Evolutionary conservation across 1,284 basidiomycete species (phyloP).

Genomic region (Rhodotorula sp.): DNA sequence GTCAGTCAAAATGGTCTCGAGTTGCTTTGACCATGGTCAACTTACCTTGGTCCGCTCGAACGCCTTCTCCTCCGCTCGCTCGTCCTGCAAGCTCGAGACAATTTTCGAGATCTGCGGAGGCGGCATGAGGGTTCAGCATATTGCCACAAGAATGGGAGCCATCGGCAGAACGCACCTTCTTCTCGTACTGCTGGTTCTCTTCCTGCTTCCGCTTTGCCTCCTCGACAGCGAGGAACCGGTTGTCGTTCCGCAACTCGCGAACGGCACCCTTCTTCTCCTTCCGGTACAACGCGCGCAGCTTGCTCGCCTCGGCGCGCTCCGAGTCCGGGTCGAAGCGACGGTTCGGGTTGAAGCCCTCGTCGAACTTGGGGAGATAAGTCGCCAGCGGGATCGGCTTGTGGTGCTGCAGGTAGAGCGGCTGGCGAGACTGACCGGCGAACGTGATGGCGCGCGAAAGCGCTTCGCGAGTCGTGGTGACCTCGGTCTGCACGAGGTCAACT

Average conservation of each 20-base stretch:
- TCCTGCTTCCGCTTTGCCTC: slow-evolving; percentile 78
- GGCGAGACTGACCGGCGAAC: slow-evolving; percentile 69
- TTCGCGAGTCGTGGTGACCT: slow-evolving; percentile 49
- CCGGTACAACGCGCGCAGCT: slow-evolving; percentile 86
- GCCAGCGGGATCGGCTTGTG: slow-evolving; percentile 97
- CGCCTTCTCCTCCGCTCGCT: slow-evolving; percentile 92
- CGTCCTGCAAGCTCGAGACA: slow-evolving; percentile 76
- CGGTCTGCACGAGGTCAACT: slow-evolving; percentile 1
- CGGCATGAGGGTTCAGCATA: neutral
- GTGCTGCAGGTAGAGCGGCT: slow-evolving; percentile 80
- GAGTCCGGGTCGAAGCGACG: slow-evolving; percentile 88
- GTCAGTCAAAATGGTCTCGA: neutral
- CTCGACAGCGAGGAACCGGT: slow-evolving; percentile 85
- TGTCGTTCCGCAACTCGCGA: slow-evolving; percentile 92
- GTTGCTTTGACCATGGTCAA: neutral
- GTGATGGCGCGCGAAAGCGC: slow-evolving; percentile 65
- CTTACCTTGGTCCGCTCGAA: slow-evolving; percentile 64
- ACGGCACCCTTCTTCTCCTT: slow-evolving; percentile 97
- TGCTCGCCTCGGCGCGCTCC: slow-evolving; percentile 81
- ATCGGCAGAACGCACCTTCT: slow-evolving; percentile 45
- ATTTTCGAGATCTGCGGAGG: slow-evolving; percentile 59
- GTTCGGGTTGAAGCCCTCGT: slow-evolving; percentile 75
- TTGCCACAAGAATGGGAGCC: no score
- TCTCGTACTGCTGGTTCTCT: slow-evolving; percentile 68
- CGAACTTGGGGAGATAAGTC: slow-evolving; percentile 91